Evolutionary conservation across 768 basidiomycete species (phyloP), one percentile per base, ranked within the genome.

Genomic region (Lanmaoa rubissima): DNA sequence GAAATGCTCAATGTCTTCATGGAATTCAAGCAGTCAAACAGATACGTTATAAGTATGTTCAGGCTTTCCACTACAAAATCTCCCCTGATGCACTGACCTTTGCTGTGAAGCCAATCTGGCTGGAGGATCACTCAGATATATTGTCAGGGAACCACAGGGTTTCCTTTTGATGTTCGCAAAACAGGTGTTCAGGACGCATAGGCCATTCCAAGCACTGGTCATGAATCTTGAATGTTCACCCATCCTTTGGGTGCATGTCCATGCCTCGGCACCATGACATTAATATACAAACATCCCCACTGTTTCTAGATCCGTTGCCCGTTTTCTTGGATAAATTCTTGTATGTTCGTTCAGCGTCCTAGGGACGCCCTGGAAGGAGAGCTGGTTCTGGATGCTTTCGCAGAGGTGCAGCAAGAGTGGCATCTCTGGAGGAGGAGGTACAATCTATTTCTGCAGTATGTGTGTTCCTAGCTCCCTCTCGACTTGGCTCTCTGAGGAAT

Each of bases 1-100:
- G 94, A 95, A 74, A 94, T 93, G 90, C 73, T 94, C 36, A 94
- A 92, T 65, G 82, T 96, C 35, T 92, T 94, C 68, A 71, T 88
- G 61, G 93, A 92, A 0, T 91, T 88, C 58, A 90, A 92, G 68
- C 87, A 92, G 62, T 80, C 88, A 4, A 93, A 92, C 65, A 81
- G 80, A 75, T 93, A 93, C 70, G 83, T 80, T 24, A 89, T 93
- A 55, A 73, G 86, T 87, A 19, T 51, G 75, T 61, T 21, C 38
- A 38, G 36, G n/a, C 10, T 11, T 17, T 35, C n/a, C 34, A 24
- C 19, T 34, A 31, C 17, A 13, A n/a, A 13, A 4, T 35, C 45
- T 40, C 35, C 14, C 19, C 17, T 39, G 35, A 34, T 53, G 11
- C 19, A 35, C 52, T 55, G 11, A 58, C 28, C 10, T 44, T 38